Base-by-base conservation (phyloP, 768 basidiomycete genomes). In the Porpolomopsis calyptriformis region DNA sequence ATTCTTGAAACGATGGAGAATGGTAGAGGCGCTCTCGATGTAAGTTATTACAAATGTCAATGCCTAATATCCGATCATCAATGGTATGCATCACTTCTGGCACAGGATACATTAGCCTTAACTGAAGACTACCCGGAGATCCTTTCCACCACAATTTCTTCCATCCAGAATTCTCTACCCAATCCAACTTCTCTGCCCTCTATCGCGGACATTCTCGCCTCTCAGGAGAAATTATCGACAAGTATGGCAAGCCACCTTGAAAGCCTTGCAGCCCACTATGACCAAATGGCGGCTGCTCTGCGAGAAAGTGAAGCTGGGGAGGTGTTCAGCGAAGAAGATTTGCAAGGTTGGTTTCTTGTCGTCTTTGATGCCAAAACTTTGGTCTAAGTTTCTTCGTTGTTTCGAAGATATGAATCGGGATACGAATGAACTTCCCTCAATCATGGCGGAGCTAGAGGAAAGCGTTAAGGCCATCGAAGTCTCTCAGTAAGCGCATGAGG, bases 381-480 rank as follows among this genome's bases (percentile, higher is more conserved):
- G 40, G 40, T n/a, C 26, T 36, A 11, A n/a, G 36, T 41, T 45
- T 16, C 9, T 33, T 35, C 33, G n/a, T 16, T 38, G 19, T 39
- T 36, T 50, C 31, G n/a, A 43, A 87, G 88, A 78, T 23, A 88
- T 91, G 80, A 77, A 81, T 52, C 71, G 85, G 33, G 87, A 91
- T 57, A 85, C 83, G 1, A 74, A 82, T 8, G 86, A 88, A 56
- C 66, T 91, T 4, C 82, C 82, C 2, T 66, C 71, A 3, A 86
- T 91, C 43, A 77, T 91, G 64, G 58, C 66, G 2, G 88, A 90
- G 52, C 58, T 90, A 33, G 80, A 88, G 52, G 74, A 75, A 29
- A 69, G 71, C 48, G 66, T 74, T 9, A 53, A 54, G n/a, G 59
- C 67, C 4, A 77, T 88, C 45, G 69, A 79, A 38, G 60, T 59